These are phyloP conservation scores for Nitzschia palea DNA, from an alignment of 108 stramenopile genomes.

Conservation along the genomic window DNA sequence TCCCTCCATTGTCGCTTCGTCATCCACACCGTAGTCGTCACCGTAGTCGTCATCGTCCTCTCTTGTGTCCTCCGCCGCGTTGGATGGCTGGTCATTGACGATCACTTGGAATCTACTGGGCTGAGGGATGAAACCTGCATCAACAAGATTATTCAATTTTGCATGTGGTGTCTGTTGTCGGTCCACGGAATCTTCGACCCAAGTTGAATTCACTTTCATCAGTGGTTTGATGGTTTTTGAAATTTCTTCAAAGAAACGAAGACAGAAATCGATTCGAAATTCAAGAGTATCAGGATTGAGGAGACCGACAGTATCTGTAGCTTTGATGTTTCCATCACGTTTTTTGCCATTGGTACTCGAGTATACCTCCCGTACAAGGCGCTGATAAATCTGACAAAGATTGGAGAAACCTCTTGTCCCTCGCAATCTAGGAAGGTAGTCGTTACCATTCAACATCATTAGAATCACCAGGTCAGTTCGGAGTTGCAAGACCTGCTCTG, in stretches of 20 bases:
- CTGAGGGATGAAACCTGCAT: constrained; percentile 52
- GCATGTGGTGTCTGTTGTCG: constrained; percentile 26
- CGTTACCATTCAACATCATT: constrained; percentile 88
- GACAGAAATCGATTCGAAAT: constrained; percentile 66
- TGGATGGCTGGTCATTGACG: neutral
- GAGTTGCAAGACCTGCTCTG: constrained; percentile 40
- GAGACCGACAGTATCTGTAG: constrained; percentile 48
- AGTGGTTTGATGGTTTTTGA: neutral
- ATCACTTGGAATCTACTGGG: constrained; percentile 41
- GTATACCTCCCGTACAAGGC: neutral
- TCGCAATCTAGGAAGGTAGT: constrained; percentile 78
- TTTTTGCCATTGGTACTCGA: constrained; percentile 5
- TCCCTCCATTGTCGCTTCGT: constrained; percentile 25
- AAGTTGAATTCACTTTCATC: neutral
- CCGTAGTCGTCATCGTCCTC: neutral
- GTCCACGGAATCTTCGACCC: neutral
- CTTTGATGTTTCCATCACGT: neutral
- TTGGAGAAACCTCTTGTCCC: constrained; percentile 55
- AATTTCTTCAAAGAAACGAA: constrained; percentile 56
- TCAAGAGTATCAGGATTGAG: constrained; percentile 61
- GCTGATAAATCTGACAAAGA: constrained; percentile 29
- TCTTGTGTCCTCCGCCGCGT: neutral
- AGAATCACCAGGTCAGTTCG: constrained; percentile 77
- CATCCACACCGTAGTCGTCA: constrained; percentile 21
- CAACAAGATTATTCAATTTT: constrained; percentile 55